phyloP scores from a whole-genome alignment of 768 basidiomycete species.

The Suillus clintonianus region DNA sequence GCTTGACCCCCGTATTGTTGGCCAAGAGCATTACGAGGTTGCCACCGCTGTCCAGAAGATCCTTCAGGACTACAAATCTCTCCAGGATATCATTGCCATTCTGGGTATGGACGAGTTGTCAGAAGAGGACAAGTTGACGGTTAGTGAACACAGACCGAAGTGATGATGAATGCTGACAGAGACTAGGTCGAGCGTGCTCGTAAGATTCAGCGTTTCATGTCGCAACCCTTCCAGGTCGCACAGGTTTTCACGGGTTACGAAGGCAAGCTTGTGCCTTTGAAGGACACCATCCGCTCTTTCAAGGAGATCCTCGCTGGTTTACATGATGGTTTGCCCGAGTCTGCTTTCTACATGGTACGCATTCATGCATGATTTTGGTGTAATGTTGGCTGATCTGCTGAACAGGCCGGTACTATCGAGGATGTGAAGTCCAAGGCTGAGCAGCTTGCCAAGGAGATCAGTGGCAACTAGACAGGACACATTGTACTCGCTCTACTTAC shows the following conservation, averaged over 20 bases:
- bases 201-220: slow-evolving; percentile 99
- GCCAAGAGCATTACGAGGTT: slow-evolving; percentile 92
- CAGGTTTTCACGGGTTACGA: slow-evolving; percentile 99
- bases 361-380: neutral
- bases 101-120: slow-evolving; percentile 99
- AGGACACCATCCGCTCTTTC: slow-evolving; percentile 96
- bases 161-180: neutral
- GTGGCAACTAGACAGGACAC: slow-evolving; percentile 36
- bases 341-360: slow-evolving; percentile 94
- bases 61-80: slow-evolving; percentile 93
- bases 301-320: slow-evolving; percentile 92
- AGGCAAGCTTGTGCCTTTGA: slow-evolving; percentile 94
- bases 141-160: slow-evolving; percentile 41
- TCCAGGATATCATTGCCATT: slow-evolving; percentile 99
- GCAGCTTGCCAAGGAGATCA: slow-evolving; percentile 94
- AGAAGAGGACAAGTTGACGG: slow-evolving; percentile 99
- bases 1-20: slow-evolving; percentile 99
- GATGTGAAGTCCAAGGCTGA: slow-evolving; percentile 98
- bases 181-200: slow-evolving; percentile 91
- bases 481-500: slow-evolving; percentile 5
- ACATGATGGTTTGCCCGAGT: slow-evolving; percentile 91
- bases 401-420: slow-evolving; percentile 85
- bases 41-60: slow-evolving; percentile 98
- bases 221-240: slow-evolving; percentile 99
- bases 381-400: slow-evolving; percentile 3